phyloP scores from a whole-genome alignment of 2,329 filamentous ascomycete species.

The Setomelanomma holmii region DNA sequence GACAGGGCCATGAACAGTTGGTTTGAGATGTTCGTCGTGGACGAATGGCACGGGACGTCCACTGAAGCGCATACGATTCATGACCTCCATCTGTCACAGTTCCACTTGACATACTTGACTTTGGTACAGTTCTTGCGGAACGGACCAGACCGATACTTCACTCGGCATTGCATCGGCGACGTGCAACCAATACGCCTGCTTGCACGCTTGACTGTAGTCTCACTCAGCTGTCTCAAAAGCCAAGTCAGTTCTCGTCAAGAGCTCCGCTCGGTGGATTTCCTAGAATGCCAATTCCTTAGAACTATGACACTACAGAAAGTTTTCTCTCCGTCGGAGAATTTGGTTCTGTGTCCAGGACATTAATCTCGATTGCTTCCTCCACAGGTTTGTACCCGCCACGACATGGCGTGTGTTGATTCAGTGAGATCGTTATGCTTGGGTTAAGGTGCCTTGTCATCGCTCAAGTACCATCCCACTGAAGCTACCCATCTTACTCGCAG shows the following conservation, averaged over 20 bases:
- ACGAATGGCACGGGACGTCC: too few species aligned
- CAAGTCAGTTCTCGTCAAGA: not conserved
- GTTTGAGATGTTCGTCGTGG: too few species aligned
- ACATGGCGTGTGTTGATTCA: too few species aligned
- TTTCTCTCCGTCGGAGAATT: slow-evolving; percentile 6
- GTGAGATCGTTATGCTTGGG: too few species aligned
- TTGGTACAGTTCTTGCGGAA: not conserved
- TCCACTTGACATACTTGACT: not conserved
- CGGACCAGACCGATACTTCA: not conserved
- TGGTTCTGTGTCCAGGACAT: not conserved
- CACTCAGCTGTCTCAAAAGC: not conserved
- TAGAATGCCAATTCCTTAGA: not conserved
- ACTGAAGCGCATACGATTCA: not conserved
- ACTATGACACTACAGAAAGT: not conserved
- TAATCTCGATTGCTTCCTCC: not conserved
- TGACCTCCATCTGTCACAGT: too few species aligned
- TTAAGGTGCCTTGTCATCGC: too few species aligned
- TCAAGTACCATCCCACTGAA: too few species aligned
- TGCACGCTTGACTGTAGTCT: not conserved
- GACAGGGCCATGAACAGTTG: too few species aligned
- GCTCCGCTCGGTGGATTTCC: not conserved
- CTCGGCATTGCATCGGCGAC: not conserved
- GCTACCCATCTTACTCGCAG: not conserved
- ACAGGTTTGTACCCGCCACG: not conserved
- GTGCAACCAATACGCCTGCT: not conserved